Base-by-base conservation (phyloP, 768 basidiomycete genomes). In the Gyrodon lividus region DNA sequence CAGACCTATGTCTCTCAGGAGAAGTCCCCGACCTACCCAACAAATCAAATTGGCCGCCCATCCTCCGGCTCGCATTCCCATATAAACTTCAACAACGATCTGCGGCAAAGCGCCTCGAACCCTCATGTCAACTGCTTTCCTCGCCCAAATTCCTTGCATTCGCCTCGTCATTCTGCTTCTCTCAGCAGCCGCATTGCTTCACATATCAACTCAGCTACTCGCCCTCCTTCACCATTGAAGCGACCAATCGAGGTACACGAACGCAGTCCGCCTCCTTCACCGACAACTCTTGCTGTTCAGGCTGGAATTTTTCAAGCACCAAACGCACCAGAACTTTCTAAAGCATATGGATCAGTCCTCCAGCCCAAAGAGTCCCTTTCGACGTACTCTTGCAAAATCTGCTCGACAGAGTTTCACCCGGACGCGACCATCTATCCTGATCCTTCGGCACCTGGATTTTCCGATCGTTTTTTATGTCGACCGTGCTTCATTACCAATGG, bases 391-490 rank as follows among this genome's bases (percentile, higher is more conserved):
- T 93, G 91, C 64, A 79, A 78, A 30, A 64, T 82, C 12, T 93
- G 91, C 63, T 70, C 74, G 14, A 67, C 75, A 0, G 72, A 76
- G 9, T 93, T 92, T 61, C 79, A 83, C 31, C 89, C 90, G 2
- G 90, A 93, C 65, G 81, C 87, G 19, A 93, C 91, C 26, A 89
- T 93, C 53, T 93, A 90, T 62, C 91, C 91, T 1, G 85, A 91
- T 59, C 86, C 86, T 34, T 60, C 55, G 14, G 17, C 48, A 30
- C 41, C 51, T 34, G 53, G 47, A 16, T 46, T 44, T 22, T 43
- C 61, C 58, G 72, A 72, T n/a, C 77, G 80, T 3, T 92, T 89
- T 66, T 71, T 92, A 14, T 93, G 91, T 66, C 80, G 82, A 23
- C 70, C 79, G 20, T 93, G 91, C 65, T 93, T 89, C 61, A 73